A percentile compares a stretch with the other conserved stretches of the same genome.
phyloP scores from a whole-genome alignment of 23 red algal species.

The Gracilaria gracilis region DNA sequence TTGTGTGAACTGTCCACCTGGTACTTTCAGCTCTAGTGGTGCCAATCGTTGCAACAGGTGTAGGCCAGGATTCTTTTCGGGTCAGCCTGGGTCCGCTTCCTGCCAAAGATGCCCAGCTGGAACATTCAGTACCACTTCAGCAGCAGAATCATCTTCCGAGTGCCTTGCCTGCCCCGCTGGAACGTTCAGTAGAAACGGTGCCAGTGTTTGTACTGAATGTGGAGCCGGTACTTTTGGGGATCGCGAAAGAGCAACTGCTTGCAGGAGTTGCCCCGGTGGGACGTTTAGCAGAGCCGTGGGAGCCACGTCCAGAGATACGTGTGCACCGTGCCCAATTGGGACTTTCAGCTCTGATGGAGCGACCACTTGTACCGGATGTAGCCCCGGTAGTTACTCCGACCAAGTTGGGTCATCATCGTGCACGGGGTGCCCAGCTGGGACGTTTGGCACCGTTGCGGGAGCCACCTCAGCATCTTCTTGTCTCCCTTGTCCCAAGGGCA shows the following conservation, averaged over 20 bases:
- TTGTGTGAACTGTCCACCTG: slow-evolving; percentile 22
- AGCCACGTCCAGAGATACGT: neutral
- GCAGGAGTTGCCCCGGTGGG: slow-evolving; percentile 36
- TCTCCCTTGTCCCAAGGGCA: slow-evolving; percentile 28
- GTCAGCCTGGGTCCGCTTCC: neutral
- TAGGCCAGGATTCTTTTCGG: neutral
- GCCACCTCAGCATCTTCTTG: neutral
- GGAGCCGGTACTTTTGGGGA: slow-evolving; percentile 8
- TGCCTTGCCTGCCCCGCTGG: slow-evolving; percentile 34
- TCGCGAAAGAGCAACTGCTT: neutral
- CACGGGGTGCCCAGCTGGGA: slow-evolving; percentile 39
- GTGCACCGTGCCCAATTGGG: slow-evolving; percentile 33
- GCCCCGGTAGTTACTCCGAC: slow-evolving; percentile 36
- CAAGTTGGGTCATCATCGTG: slow-evolving; percentile 13
- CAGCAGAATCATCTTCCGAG: neutral
- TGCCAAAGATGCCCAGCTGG: slow-evolving; percentile 48
- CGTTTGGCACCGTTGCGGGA: slow-evolving; percentile 23
- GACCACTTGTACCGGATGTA: neutral
- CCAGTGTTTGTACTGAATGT: slow-evolving; percentile 24
- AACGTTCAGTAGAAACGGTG: slow-evolving; percentile 35
- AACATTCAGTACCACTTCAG: slow-evolving; percentile 16
- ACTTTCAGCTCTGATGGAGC: slow-evolving; percentile 28
- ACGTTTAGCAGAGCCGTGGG: slow-evolving; percentile 26
- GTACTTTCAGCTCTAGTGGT: slow-evolving; percentile 6
- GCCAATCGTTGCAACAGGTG: slow-evolving; percentile 3